These are phyloP conservation scores for Yamadazyma pseudoaaseri DNA, from an alignment of 1,139 yeast genomes.

Conservation along the genomic window DNA sequence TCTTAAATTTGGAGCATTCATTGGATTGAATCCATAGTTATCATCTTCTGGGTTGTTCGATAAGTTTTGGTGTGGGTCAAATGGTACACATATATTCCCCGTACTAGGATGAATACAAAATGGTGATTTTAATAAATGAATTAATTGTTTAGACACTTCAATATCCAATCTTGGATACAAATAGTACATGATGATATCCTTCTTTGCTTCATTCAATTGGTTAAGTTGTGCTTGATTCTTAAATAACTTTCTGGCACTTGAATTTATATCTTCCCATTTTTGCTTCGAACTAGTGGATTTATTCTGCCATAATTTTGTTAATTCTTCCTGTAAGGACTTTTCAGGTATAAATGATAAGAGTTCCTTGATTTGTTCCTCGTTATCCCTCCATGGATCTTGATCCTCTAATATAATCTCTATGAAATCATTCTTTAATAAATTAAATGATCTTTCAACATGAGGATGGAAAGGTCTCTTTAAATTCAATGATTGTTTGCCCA, in stretches of 20 bases:
- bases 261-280: slow-evolving; percentile 86
- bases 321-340: slow-evolving; percentile 49
- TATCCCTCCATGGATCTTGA: slow-evolving; percentile 73
- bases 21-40: slow-evolving; percentile 68
- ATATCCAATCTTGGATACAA: slow-evolving; percentile 91
- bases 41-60: slow-evolving; percentile 37
- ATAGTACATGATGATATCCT: slow-evolving; percentile 76
- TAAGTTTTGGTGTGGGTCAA: slow-evolving; percentile 52
- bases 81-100: slow-evolving; percentile 97
- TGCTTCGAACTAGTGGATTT: slow-evolving; percentile 34
- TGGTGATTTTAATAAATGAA: slow-evolving; percentile 95
- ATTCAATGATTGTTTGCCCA: slow-evolving; percentile 39
- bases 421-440: slow-evolving; percentile 63
- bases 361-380: slow-evolving; percentile 43
- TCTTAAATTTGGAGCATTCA: slow-evolving; percentile 73
- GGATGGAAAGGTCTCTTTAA: slow-evolving; percentile 88
- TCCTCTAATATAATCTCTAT: slow-evolving; percentile 65
- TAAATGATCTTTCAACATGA: slow-evolving; percentile 72
- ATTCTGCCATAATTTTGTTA: slow-evolving; percentile 48
- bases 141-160: slow-evolving; percentile 86
- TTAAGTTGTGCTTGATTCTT: slow-evolving; percentile 39
- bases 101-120: slow-evolving; percentile 97
- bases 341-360: slow-evolving; percentile 66
- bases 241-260: slow-evolving; percentile 47
- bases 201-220: slow-evolving; percentile 69